Percentiles rank a stretch among this genome's conserved stretches.
Evolutionary conservation across 2,329 filamentous ascomycete species (phyloP).

Genomic region (Penicillium sclerotigenum): DNA sequence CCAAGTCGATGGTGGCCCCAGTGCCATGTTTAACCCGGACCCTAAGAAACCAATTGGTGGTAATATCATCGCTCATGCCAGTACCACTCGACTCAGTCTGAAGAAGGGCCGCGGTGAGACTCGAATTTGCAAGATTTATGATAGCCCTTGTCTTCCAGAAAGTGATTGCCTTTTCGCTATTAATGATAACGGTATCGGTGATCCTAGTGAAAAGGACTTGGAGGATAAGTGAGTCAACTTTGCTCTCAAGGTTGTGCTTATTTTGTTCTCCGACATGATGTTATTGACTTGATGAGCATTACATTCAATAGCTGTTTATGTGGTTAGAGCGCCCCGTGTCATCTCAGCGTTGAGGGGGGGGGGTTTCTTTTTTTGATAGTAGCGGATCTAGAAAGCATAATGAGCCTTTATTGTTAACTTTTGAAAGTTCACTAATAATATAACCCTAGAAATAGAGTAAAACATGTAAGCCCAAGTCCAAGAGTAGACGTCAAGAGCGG

Average conservation of each 20-base stretch:
- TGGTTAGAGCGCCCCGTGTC: background rate
- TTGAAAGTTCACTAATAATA: background rate
- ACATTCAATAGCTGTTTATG: constrained; percentile 5
- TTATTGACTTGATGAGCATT: constrained; percentile 24
- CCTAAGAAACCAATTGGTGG: constrained; percentile 99
- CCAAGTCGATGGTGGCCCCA: constrained; percentile 93
- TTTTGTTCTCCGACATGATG: constrained; percentile 22
- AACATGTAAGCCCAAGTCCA: background rate
- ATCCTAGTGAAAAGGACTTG: constrained; percentile 90
- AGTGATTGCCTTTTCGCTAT: constrained; percentile 97
- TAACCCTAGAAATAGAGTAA: background rate
- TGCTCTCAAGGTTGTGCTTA: background rate
- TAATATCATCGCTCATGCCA: constrained; percentile 97
- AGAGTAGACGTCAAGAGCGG: background rate
- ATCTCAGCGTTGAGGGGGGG: background rate
- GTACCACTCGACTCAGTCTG: constrained; percentile 87
- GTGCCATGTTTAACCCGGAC: constrained; percentile 98
- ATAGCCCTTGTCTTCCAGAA: constrained; percentile 94
- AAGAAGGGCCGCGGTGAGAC: constrained; percentile 97
- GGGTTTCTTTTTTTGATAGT: background rate
- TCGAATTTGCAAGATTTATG: constrained; percentile 97
- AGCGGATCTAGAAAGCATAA: background rate
- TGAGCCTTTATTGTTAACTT: background rate
- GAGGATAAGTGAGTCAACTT: constrained; percentile 65
- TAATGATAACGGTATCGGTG: constrained; percentile 92